Evolutionary conservation across 345 rosid species (phyloP).

Genomic region (Linum usitatissimum): DNA sequence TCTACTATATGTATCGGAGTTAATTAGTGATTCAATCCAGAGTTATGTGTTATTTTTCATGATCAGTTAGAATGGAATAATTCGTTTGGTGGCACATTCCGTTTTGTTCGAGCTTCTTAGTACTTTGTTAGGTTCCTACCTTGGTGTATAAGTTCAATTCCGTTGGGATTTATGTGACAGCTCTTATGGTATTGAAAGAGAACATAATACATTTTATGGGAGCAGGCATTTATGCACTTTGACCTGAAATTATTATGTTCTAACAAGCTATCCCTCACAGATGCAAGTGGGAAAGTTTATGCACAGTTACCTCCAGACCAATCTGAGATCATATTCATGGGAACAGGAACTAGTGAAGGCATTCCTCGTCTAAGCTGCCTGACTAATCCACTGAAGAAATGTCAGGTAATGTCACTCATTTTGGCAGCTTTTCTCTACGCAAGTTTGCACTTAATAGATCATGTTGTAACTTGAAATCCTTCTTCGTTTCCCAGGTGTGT

Average conservation of each 20-base stretch:
- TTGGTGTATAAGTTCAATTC: not conserved
- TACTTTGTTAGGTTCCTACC: not conserved
- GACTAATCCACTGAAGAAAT: constrained; percentile 62
- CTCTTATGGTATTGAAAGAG: too few relatives aligned
- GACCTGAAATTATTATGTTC: constrained; percentile 3
- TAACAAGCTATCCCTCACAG: constrained; percentile 25
- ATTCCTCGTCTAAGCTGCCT: constrained; percentile 92
- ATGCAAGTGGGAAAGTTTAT: constrained; percentile 24
- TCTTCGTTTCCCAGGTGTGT: constrained; percentile 44
- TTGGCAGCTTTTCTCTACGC: not conserved
- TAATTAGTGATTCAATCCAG: not conserved
- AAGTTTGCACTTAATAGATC: constrained; percentile 1
- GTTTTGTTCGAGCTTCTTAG: not conserved
- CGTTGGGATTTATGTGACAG: not conserved
- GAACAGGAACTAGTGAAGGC: constrained; percentile 96
- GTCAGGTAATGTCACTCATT: constrained; percentile 40
- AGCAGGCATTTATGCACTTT: too few relatives aligned
- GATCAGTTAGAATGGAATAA: not conserved
- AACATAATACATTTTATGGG: too few relatives aligned
- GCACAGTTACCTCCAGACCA: constrained; percentile 22
- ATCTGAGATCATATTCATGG: constrained; percentile 73
- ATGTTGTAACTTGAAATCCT: constrained; percentile 10
- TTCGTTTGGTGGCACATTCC: not conserved
- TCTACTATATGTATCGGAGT: not conserved
- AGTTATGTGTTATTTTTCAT: too few relatives aligned